These are phyloP conservation scores for Hibiscus syriacus DNA, from an alignment of 345 rosid species.

Conservation along the genomic window DNA sequence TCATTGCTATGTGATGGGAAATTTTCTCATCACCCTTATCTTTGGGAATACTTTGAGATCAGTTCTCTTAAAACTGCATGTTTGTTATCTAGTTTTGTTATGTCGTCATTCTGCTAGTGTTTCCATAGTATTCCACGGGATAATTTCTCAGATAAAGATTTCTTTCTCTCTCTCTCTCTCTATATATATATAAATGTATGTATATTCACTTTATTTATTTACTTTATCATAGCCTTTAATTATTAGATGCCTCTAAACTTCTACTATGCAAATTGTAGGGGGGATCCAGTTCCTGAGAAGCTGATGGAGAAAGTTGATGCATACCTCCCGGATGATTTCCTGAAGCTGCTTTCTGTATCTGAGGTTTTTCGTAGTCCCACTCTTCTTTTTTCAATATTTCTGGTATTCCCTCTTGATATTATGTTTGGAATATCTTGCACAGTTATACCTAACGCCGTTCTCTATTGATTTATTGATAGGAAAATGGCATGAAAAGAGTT, in stretches of 20 bases:
- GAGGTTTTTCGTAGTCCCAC: conserved; percentile 41
- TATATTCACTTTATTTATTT: not conserved
- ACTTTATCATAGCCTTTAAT: not conserved
- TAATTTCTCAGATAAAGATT: not conserved
- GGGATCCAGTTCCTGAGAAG: conserved; percentile 62
- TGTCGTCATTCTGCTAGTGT: not conserved
- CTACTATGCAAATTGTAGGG: conserved; percentile 44
- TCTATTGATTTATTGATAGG: conserved; percentile 8
- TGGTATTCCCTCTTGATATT: too few species aligned
- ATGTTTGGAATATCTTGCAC: not conserved
- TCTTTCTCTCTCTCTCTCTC: too few species aligned
- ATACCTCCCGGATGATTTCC: conserved; percentile 71
- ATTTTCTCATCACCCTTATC: not conserved
- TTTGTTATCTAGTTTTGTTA: not conserved
- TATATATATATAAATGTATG: too few species aligned
- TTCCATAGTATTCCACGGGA: not conserved
- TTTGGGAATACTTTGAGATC: not conserved
- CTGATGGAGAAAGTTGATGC: conserved; percentile 62
- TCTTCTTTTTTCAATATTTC: not conserved
- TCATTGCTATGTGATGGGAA: not conserved
- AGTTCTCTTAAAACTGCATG: not conserved
- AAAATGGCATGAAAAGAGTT: conserved; percentile 23
- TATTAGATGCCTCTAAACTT: conserved; percentile 7
- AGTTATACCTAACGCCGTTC: not conserved
- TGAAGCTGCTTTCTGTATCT: conserved; percentile 38